Percentiles rank a stretch among this genome's conserved stretches.
These are phyloP conservation scores for Hypomyces perniciosus DNA, from an alignment of 2,329 filamentous ascomycete genomes.

Conservation along the genomic window DNA sequence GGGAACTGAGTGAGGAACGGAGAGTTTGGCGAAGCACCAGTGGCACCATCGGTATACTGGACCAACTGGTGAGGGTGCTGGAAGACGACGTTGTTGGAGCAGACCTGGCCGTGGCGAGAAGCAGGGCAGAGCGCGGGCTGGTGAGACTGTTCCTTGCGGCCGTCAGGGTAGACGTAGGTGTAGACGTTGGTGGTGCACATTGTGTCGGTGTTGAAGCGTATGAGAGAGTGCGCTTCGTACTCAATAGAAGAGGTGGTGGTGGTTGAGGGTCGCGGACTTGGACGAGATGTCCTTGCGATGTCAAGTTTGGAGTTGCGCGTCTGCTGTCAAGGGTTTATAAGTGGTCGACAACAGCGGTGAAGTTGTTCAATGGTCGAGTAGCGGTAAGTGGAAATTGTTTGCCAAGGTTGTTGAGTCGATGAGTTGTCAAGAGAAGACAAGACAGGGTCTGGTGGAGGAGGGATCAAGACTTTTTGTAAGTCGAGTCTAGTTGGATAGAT, in stretches of 20 bases:
- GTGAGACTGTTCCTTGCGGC: conserved; percentile 28
- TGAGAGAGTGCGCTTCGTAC: conserved; percentile 8
- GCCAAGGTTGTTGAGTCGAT: neutral
- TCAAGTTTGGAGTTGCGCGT: neutral
- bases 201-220: conserved; percentile 22
- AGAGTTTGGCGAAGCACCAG: conserved; percentile 26
- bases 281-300: neutral
- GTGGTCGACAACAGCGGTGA: neutral
- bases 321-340: neutral
- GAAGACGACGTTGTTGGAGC: conserved; percentile 35
- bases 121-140: conserved; percentile 34
- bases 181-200: conserved; percentile 48
- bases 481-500: neutral
- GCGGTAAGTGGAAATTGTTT: neutral
- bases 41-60: conserved; percentile 23
- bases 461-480: conserved; percentile 6
- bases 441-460: conserved; percentile 1
- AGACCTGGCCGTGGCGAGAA: conserved; percentile 36
- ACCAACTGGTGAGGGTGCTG: conserved; percentile 36
- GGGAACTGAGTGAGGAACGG: conserved; percentile 30
- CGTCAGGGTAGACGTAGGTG: conserved; percentile 43
- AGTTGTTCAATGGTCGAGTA: neutral
- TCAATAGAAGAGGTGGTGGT: neutral
- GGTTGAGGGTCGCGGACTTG: neutral
- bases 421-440: neutral